Percentiles rank a stretch among this genome's conserved stretches.
Evolutionary conservation across 495 filamentous ascomycete genomes (phyloP).

Genomic region (Annulohypoxylon stygium): DNA sequence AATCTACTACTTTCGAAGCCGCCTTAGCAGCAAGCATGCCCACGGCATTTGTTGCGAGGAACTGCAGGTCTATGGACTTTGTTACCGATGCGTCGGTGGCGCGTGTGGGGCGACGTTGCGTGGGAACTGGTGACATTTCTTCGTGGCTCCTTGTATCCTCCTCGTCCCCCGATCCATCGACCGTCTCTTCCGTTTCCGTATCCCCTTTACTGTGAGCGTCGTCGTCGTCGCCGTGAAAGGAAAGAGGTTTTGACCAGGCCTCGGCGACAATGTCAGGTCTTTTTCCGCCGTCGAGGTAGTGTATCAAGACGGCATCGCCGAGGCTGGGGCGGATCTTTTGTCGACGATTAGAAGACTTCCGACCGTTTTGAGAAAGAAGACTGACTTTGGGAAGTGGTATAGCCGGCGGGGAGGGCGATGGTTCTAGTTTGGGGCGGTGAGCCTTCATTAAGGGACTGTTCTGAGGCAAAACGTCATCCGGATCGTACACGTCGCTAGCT

Average conservation of each 20-base stretch:
- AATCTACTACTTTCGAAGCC: conserved; percentile 45
- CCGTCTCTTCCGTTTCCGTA: conserved; percentile 42
- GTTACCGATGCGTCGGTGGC: conserved; percentile 32
- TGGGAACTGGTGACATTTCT: conserved; percentile 49
- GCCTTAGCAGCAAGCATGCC: conserved; percentile 49
- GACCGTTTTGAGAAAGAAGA: conserved; percentile 53
- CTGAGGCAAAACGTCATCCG: conserved; percentile 59
- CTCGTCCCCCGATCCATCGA: conserved; percentile 47
- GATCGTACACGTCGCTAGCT: conserved; percentile 60
- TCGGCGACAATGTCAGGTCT: conserved; percentile 60
- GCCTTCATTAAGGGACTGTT: conserved; percentile 61
- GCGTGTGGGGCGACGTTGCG: conserved; percentile 30
- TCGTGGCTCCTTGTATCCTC: conserved; percentile 50
- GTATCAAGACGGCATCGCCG: conserved; percentile 69
- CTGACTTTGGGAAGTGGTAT: conserved; percentile 55
- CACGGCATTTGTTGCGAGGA: conserved; percentile 57
- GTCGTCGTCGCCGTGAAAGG: conserved; percentile 40
- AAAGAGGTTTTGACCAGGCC: conserved; percentile 53
- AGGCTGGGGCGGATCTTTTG: conserved; percentile 57
- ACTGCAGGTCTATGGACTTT: conserved; percentile 53
- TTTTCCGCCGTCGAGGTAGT: conserved; percentile 64
- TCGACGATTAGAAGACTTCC: conserved; percentile 59
- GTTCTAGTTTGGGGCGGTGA: conserved; percentile 55
- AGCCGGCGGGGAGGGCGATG: conserved; percentile 55
- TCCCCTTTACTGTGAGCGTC: conserved; percentile 46